Evolutionary conservation across 805 yeast species (phyloP).

Genomic region (Candida morakotiae): DNA sequence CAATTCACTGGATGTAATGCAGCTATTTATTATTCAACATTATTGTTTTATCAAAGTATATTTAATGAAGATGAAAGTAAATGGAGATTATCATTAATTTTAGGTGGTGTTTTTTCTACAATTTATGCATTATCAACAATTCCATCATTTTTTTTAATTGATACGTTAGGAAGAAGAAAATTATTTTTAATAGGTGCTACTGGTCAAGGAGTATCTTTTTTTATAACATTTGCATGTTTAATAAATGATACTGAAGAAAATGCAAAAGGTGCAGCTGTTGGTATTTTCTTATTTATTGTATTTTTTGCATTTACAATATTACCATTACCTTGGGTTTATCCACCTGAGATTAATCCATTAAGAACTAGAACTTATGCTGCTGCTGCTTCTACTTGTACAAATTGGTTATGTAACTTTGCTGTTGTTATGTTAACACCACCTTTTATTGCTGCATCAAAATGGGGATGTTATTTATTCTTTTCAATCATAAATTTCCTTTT

Average conservation of each 20-base stretch:
- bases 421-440: conserved; percentile 46
- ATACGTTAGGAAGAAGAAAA: conserved; percentile 43
- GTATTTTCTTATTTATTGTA: conserved; percentile 40
- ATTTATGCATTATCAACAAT: conserved; percentile 53
- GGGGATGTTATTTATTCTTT: conserved; percentile 42
- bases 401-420: conserved; percentile 42
- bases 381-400: conserved; percentile 42
- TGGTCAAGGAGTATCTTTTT: conserved; percentile 39
- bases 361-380: conserved; percentile 44
- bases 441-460: conserved; percentile 32
- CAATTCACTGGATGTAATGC: conserved; percentile 92
- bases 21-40: conserved; percentile 85
- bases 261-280: conserved; percentile 44
- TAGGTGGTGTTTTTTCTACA: conserved; percentile 65
- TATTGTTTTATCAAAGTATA: conserved; percentile 66
- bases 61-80: conserved; percentile 25
- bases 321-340: conserved; percentile 46
- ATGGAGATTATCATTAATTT: conserved; percentile 50
- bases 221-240: conserved; percentile 40
- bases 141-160: conserved; percentile 41
- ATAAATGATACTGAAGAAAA: conserved; percentile 23
- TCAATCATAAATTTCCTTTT: conserved; percentile 35
- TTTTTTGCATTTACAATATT: conserved; percentile 42
- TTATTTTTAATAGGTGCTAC: conserved; percentile 40
- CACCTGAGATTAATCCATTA: conserved; percentile 45